A percentile compares a stretch with the other conserved stretches of the same genome.
These are phyloP conservation scores for Leptographium flavum DNA, from an alignment of 2,329 filamentous ascomycete species.

Conservation along the genomic window DNA sequence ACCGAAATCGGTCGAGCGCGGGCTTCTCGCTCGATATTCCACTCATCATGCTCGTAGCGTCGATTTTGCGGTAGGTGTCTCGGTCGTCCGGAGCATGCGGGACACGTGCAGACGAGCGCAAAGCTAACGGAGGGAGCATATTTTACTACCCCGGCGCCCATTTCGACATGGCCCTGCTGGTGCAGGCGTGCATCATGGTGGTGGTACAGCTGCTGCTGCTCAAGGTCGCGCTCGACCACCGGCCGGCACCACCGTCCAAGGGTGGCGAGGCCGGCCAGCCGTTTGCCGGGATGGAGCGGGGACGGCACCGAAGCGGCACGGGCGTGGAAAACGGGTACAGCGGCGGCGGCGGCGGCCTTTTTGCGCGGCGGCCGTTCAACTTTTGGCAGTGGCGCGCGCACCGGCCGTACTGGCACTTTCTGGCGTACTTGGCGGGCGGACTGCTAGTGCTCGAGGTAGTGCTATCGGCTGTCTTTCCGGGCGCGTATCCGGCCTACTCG, in stretches of 20 bases:
- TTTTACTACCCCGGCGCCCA: constrained; percentile 56
- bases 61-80: constrained; percentile 40
- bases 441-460: constrained; percentile 54
- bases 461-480: constrained; percentile 36
- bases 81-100: no score
- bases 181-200: constrained; percentile 54
- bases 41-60: constrained; percentile 58
- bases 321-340: no score
- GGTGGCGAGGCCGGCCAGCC: constrained; percentile 46
- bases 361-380: constrained; percentile 46
- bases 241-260: constrained; percentile 43
- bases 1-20: constrained; percentile 42
- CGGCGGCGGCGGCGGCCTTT: constrained; percentile 14
- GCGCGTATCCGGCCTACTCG: constrained; percentile 52
- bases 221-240: constrained; percentile 54
- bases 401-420: constrained; percentile 68
- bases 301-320: no score
- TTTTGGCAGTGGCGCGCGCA: constrained; percentile 74
- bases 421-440: constrained; percentile 49
- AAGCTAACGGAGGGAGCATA: constrained; percentile 30
- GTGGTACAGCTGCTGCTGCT: constrained; percentile 47
- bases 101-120: no score
- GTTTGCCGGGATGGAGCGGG: constrained; percentile 40
- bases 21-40: constrained; percentile 50
- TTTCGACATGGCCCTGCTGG: constrained; percentile 48